Conservation (phyloP, 306 rosid species). For the Cucumis cinereus region DNA sequence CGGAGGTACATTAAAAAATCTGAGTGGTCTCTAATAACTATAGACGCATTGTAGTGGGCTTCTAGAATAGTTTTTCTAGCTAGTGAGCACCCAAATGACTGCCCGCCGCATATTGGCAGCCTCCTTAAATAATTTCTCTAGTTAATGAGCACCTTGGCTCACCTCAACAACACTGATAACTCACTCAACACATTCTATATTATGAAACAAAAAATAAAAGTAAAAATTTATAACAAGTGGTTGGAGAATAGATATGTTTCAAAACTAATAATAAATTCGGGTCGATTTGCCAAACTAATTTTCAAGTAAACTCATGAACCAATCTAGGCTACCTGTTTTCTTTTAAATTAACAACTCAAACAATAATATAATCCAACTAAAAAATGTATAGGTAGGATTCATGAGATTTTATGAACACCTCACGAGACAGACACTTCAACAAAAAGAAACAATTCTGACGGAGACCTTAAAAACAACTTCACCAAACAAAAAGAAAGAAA, state of each 20-base stretch:
- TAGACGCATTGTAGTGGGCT: background rate
- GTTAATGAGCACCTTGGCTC: too few species aligned
- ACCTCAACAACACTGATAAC: too few species aligned
- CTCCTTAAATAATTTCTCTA: background rate
- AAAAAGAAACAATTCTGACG: background rate
- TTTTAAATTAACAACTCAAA: background rate
- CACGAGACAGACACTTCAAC: background rate
- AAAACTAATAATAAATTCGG: too few species aligned
- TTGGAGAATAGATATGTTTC: background rate
- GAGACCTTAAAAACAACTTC: background rate
- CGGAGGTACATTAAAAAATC: background rate
- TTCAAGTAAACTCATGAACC: background rate
- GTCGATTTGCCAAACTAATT: background rate
- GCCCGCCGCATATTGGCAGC: background rate
- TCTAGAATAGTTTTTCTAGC: background rate
- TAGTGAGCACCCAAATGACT: background rate
- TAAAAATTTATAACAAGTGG: background rate
- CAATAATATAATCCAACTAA: background rate
- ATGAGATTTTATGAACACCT: background rate
- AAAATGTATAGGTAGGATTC: background rate
- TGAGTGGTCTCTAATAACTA: background rate
- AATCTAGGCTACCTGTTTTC: background rate
- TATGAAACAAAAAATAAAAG: too few species aligned
- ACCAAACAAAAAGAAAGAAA: background rate
- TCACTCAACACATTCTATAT: too few species aligned